These are phyloP conservation scores for Lanzia echinophila DNA, from an alignment of 2,329 filamentous ascomycete species.

Conservation along the genomic window DNA sequence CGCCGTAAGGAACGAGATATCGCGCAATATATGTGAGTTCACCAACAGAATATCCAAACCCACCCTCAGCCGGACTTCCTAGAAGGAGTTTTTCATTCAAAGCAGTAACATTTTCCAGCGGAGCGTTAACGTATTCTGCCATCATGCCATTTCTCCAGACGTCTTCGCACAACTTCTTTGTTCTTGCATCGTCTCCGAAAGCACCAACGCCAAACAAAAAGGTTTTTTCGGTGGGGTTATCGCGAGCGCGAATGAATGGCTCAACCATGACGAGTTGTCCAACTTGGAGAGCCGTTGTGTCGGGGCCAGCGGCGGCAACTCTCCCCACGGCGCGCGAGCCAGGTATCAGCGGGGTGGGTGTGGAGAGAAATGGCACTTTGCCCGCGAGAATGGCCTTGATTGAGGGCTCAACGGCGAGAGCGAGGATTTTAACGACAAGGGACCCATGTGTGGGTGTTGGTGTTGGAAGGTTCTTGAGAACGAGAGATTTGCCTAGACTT, in stretches of 20 bases:
- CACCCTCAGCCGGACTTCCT: conserved; percentile 4
- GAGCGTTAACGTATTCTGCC: conserved; percentile 32
- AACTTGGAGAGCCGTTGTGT: conserved; percentile 26
- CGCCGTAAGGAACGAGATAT: conserved; percentile 40
- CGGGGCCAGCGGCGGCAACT: conserved; percentile 29
- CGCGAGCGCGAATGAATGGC: conserved; percentile 30
- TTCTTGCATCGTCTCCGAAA: conserved; percentile 20
- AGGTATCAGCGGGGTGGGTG: conserved; percentile 26
- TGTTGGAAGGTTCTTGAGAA: conserved; percentile 29
- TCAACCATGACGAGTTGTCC: conserved; percentile 34
- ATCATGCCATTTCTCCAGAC: conserved; percentile 31
- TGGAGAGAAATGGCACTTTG: conserved; percentile 23
- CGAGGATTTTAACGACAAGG: conserved; percentile 35
- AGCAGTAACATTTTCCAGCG: conserved; percentile 33
- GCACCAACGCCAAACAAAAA: conserved; percentile 30
- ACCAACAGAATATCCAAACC: conserved; percentile 14
- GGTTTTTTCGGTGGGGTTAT: conserved; percentile 27
- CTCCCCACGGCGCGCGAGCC: conserved; percentile 31
- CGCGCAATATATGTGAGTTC: conserved; percentile 11
- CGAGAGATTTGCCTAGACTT: conserved; percentile 11
- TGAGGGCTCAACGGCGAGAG: conserved; percentile 34
- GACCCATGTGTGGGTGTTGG: conserved; percentile 31
- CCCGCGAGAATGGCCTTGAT: conserved; percentile 34
- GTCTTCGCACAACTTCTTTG: conserved; percentile 27
- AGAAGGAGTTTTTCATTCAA: conserved; percentile 30